Evolutionary conservation across 176 grass and related monocot genomes (phyloP).

Genomic region (Echinochloa phyllopogon): DNA sequence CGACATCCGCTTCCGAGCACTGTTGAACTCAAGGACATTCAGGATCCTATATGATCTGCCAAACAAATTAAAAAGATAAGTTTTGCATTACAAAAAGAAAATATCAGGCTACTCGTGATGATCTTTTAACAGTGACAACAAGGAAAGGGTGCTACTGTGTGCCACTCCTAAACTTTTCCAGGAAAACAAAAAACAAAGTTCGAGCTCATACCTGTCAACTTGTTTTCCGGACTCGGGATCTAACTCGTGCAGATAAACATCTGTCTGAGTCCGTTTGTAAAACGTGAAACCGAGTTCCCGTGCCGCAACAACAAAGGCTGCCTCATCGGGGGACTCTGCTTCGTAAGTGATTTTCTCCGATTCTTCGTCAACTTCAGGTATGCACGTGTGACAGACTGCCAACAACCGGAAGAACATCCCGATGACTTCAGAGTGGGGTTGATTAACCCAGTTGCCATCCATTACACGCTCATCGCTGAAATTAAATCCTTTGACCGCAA

Average conservation of each 20-base stretch:
- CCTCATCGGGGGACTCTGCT: slow-evolving; percentile 96
- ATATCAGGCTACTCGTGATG: not conserved
- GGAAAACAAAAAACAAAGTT: not conserved
- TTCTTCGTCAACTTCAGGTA: slow-evolving; percentile 78
- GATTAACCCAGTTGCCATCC: slow-evolving; percentile 72
- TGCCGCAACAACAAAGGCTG: slow-evolving; percentile 85
- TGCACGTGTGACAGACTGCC: slow-evolving; percentile 86
- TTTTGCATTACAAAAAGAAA: not conserved
- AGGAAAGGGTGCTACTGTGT: not conserved
- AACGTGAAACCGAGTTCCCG: slow-evolving; percentile 83
- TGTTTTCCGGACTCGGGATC: slow-evolving; percentile 58
- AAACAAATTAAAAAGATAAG: slow-evolving; percentile 1
- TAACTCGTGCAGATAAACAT: slow-evolving; percentile 67
- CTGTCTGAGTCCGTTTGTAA: slow-evolving; percentile 71
- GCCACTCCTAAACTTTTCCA: not conserved
- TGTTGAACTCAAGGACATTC: slow-evolving; percentile 92
- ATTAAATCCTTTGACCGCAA: slow-evolving; percentile 78
- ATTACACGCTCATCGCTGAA: slow-evolving; percentile 84
- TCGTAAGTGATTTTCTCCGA: slow-evolving; percentile 77
- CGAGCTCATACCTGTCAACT: slow-evolving; percentile 62
- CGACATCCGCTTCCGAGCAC: slow-evolving; percentile 85
- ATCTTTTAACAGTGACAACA: not conserved
- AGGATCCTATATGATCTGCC: slow-evolving; percentile 71
- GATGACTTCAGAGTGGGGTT: slow-evolving; percentile 50
- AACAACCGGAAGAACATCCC: slow-evolving; percentile 74